Evolutionary conservation across 306 rosid species (phyloP).

Genomic region (Quercus aquifolioides): DNA sequence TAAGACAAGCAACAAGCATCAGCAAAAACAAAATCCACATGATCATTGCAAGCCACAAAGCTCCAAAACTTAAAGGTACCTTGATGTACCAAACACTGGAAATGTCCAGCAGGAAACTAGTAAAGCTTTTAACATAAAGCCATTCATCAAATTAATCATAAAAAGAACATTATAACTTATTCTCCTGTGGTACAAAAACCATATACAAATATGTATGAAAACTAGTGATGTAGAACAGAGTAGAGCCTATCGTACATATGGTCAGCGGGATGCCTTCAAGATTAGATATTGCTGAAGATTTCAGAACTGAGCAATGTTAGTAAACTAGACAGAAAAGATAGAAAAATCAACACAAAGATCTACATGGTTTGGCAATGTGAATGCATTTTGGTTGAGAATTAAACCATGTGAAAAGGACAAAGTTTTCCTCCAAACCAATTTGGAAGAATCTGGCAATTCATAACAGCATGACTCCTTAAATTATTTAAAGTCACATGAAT

Average conservation of each 20-base stretch:
- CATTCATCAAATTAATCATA: not conserved
- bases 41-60: not conserved
- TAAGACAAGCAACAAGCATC: not conserved
- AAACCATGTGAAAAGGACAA: too few relatives aligned
- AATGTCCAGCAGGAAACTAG: not conserved
- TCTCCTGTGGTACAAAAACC: not conserved
- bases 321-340: too few relatives aligned
- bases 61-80: not conserved
- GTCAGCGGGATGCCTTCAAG: not conserved
- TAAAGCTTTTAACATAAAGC: not conserved
- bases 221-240: not conserved
- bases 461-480: too few relatives aligned
- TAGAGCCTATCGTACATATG: not conserved
- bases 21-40: not conserved
- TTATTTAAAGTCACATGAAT: too few relatives aligned
- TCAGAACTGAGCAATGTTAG: too few relatives aligned
- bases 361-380: too few relatives aligned
- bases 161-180: not conserved
- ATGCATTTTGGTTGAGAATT: too few relatives aligned
- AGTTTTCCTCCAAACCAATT: too few relatives aligned
- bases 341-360: too few relatives aligned
- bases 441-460: too few relatives aligned
- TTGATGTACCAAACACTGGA: not conserved
- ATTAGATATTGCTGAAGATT: not conserved
- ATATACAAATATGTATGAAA: not conserved